A percentile compares a stretch with the other conserved stretches of the same genome.
phyloP scores from a whole-genome alignment of 805 yeast species.

The Hyphopichia homilentoma region DNA sequence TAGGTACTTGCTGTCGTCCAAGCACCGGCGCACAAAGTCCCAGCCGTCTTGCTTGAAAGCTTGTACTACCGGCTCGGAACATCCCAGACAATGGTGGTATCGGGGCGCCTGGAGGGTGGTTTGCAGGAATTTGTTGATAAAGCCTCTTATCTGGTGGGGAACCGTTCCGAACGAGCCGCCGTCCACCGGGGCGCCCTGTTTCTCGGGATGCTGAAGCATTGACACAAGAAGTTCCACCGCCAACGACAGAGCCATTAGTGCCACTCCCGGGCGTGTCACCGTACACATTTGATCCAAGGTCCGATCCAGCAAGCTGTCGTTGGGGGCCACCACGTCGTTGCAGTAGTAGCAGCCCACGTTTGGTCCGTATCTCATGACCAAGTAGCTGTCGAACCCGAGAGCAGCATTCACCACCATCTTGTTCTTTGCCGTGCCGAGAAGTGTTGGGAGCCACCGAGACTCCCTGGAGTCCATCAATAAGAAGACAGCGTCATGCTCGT shows the following conservation, averaged over 20 bases:
- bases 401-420: slow-evolving; percentile 91
- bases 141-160: slow-evolving; percentile 93
- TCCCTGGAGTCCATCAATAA: slow-evolving; percentile 92
- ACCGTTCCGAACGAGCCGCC: slow-evolving; percentile 55
- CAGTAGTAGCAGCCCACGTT: slow-evolving; percentile 92
- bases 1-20: slow-evolving; percentile 61
- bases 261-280: slow-evolving; percentile 95
- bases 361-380: slow-evolving; percentile 92
- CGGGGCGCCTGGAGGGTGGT: slow-evolving; percentile 67
- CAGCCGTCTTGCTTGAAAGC: slow-evolving; percentile 58
- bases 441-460: slow-evolving; percentile 96
- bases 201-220: slow-evolving; percentile 60
- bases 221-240: slow-evolving; percentile 84
- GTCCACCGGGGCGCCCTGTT: slow-evolving; percentile 40
- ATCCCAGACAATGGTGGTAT: slow-evolving; percentile 81
- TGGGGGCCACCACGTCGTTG: slow-evolving; percentile 92
- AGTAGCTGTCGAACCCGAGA: slow-evolving; percentile 86
- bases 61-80: slow-evolving; percentile 59
- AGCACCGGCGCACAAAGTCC: slow-evolving; percentile 73
- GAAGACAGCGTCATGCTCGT: slow-evolving; percentile 71
- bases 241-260: slow-evolving; percentile 78
- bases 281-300: slow-evolving; percentile 98
- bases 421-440: slow-evolving; percentile 60
- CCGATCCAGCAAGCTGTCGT: slow-evolving; percentile 80
- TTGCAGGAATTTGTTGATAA: slow-evolving; percentile 60